Evolutionary conservation across 345 rosid genomes (phyloP), one percentile per base, ranked within the genome.

Genomic region (Eucalyptus brandiana): DNA sequence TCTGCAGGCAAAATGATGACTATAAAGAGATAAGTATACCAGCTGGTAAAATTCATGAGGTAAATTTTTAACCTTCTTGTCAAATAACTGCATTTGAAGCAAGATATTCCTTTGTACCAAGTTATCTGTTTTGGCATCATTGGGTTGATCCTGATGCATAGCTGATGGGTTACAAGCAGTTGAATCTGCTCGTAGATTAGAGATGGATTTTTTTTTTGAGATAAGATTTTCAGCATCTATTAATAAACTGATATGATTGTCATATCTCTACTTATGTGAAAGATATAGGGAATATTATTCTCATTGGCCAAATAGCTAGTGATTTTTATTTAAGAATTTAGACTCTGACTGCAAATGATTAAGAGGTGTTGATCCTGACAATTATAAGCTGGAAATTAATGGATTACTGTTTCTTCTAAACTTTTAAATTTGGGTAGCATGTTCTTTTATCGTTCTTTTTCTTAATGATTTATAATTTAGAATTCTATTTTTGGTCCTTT

Each of bases 11-110:
- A 72, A 95, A 90, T 92, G 99, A 97, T 89, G 99, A 97, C 87
- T 96, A 92, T 94, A 97, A 94, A 92, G 99, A 97, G 93, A 93
- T 95, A 89, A 96, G 88, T 88, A 91, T 97, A 89, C 94, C 94
- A 86, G 96, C 99, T 50, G 98, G 99, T 91, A 95, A 95, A 92
- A 94, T 88, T 88, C 93, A 95, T 88, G 99, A 97, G 98, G 99
- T 97, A 87, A 80, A 91, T 92, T 87, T 86, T 62, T 21, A 80
- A 54, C 86, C 87, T 65, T 19, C 47, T 30, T 23, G 13, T 54
- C 85, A 40, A 76, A 37, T 76, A 40, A 40, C 85, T 40, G 85
- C 85, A 76, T 37, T 21, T 76, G 85, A 76, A 40, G 85, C 45
- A 51, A 34, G 50, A 32, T 88, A 62, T 80, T 80, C 32, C 65